phyloP scores from a whole-genome alignment of 495 filamentous ascomycete genomes.

The Penicillium silybi region DNA sequence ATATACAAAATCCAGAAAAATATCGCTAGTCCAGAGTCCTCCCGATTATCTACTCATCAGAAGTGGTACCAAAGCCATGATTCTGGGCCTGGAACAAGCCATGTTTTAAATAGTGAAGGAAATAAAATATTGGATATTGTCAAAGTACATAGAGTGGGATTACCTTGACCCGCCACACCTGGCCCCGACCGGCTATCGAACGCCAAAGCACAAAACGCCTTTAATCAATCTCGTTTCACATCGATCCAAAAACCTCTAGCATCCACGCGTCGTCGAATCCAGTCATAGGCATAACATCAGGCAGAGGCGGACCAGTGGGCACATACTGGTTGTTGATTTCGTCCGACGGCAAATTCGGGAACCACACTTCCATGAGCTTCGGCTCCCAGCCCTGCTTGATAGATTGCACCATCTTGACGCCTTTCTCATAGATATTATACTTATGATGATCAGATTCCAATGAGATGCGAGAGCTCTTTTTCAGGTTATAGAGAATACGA shows the following conservation, averaged over 20 bases:
- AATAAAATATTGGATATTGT: not conserved
- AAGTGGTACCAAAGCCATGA: too few species aligned
- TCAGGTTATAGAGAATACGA: slow-evolving; percentile 11
- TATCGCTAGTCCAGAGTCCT: too few species aligned
- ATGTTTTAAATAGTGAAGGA: not conserved
- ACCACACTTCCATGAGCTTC: slow-evolving; percentile 24
- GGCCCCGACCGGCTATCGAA: not conserved
- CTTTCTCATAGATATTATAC: slow-evolving; percentile 20
- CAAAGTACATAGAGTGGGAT: not conserved
- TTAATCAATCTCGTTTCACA: slow-evolving; percentile 3
- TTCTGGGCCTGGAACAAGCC: too few species aligned
- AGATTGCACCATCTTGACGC: slow-evolving; percentile 15
- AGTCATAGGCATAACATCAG: slow-evolving; percentile 8
- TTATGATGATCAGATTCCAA: slow-evolving; percentile 1
- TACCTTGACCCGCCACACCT: not conserved
- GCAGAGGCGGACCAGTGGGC: slow-evolving; percentile 4
- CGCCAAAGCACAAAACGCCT: not conserved
- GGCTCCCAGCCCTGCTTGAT: slow-evolving; percentile 25
- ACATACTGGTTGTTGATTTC: slow-evolving; percentile 3
- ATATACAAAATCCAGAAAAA: too few species aligned
- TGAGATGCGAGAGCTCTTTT: slow-evolving; percentile 4
- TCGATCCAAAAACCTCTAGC: slow-evolving; percentile 21
- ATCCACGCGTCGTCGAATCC: slow-evolving; percentile 26
- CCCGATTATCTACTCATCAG: too few species aligned
- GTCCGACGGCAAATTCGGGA: slow-evolving; percentile 7